phyloP scores from a whole-genome alignment of 2,329 filamentous ascomycete species.

The Aotearoamyces nothofagi region DNA sequence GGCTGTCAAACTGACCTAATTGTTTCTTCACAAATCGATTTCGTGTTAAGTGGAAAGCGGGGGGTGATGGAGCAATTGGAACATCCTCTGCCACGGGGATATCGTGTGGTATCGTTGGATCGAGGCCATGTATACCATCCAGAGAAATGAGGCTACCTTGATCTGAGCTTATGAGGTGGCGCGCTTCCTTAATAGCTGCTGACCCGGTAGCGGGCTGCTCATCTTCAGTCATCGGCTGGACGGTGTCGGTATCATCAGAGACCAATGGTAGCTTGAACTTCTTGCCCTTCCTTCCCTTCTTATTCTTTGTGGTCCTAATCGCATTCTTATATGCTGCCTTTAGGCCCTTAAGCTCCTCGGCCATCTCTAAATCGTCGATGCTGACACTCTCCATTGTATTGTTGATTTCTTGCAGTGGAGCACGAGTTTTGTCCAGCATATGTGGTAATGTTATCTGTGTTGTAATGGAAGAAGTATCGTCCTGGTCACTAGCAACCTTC shows the following conservation, averaged over 20 bases:
- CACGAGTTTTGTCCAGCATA: conserved; percentile 5
- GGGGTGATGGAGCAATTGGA: background rate
- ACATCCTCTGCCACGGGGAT: background rate
- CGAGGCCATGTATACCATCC: background rate
- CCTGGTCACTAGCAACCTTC: conserved; percentile 13
- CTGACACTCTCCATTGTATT: conserved; percentile 1
- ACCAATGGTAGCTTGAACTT: conserved; percentile 8
- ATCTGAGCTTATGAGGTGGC: background rate
- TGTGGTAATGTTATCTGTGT: conserved; percentile 8
- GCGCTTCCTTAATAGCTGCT: background rate
- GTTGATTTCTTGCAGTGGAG: conserved; percentile 3
- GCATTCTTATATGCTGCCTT: conserved; percentile 19
- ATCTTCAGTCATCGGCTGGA: background rate
- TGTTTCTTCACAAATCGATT: conserved; percentile 5
- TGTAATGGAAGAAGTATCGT: conserved; percentile 14
- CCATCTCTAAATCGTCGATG: conserved; percentile 8
- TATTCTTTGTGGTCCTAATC: conserved; percentile 14
- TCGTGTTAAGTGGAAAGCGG: background rate
- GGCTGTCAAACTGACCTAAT: conserved; percentile 18
- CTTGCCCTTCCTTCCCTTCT: conserved; percentile 12
- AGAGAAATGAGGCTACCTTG: background rate
- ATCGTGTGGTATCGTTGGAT: background rate
- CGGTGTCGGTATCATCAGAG: background rate
- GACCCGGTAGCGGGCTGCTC: background rate
- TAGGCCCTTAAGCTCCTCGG: conserved; percentile 15